These are phyloP conservation scores for Kwoniella pini DNA, from an alignment of 768 basidiomycete genomes.

Conservation along the genomic window DNA sequence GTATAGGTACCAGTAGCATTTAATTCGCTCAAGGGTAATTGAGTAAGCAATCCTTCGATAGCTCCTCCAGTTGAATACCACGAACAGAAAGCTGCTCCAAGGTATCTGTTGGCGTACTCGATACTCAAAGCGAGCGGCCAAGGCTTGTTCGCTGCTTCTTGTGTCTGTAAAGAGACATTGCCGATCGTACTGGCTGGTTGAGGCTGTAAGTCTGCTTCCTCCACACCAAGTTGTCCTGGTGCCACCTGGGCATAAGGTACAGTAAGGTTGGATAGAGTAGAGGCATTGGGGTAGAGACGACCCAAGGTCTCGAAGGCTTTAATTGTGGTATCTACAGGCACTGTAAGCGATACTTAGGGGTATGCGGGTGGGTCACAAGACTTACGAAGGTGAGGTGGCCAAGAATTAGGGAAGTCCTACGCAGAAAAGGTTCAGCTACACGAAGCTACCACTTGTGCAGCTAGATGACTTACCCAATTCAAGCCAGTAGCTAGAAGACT, in stretches of 20 bases:
- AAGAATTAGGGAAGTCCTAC: slow-evolving; percentile 68
- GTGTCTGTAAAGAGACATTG: slow-evolving; percentile 60
- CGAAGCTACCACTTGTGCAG: neutral
- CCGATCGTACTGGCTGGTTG: slow-evolving; percentile 61
- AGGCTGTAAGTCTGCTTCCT: slow-evolving; percentile 68
- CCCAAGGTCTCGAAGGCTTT: slow-evolving; percentile 75
- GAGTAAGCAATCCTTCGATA: slow-evolving; percentile 68
- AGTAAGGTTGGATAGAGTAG: slow-evolving; percentile 60
- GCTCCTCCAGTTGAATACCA: slow-evolving; percentile 88
- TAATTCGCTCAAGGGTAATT: slow-evolving; percentile 60
- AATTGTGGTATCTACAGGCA: slow-evolving; percentile 69
- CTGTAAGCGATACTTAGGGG: too few species aligned
- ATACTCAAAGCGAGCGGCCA: slow-evolving; percentile 61
- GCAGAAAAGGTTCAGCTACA: slow-evolving; percentile 4
- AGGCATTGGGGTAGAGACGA: slow-evolving; percentile 64
- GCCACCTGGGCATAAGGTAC: slow-evolving; percentile 69
- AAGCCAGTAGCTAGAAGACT: slow-evolving; percentile 76
- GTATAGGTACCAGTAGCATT: slow-evolving; percentile 46
- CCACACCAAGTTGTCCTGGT: slow-evolving; percentile 73
- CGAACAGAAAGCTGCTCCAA: slow-evolving; percentile 79
- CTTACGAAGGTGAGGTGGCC: slow-evolving; percentile 40
- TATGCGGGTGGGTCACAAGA: slow-evolving; percentile 1
- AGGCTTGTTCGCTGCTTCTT: slow-evolving; percentile 60
- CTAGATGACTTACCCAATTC: slow-evolving; percentile 64
- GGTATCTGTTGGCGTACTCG: slow-evolving; percentile 81